Evolutionary conservation across 2,329 filamentous ascomycete genomes (phyloP), one percentile per base, ranked within the genome.

Genomic region (Xylariaceae sp.): DNA sequence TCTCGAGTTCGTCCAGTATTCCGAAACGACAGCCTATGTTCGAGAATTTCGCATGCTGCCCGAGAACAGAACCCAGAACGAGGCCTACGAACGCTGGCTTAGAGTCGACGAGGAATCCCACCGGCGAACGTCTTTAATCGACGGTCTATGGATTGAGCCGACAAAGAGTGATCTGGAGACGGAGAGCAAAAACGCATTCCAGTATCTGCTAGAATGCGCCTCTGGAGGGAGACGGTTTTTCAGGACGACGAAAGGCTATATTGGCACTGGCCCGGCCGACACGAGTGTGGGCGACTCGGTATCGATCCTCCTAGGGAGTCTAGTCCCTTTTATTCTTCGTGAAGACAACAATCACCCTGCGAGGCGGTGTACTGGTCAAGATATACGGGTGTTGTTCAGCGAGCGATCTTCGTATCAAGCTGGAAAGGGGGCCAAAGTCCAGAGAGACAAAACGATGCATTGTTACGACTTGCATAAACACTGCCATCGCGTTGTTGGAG

Each of bases 161-260:
- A 47, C 44, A 7, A 39, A 33, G 11, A 17, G 55, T 31, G 39
- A 46, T 8, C n/a, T 59, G 8, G 53, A 61, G 21, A 51, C 47
- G 6, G 14, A 43, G 34, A 55, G 48, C 19, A 61, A 60, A 9
- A 64, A 65, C 26, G 49, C 55, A 12, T 63, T 65, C 28, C 60
- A 65, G 33, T 58, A 65, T 29, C 43, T 62, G 6, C 12, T 65
- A 12, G 56, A 61, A 24, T 65, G 62, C n/a, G 58, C 62, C 29
- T 59, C 62, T 8, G 60, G 62, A 4, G 53, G 53, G 2, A 55
- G 62, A n/a, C 44, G 60, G 9, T 61, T 65, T 50, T 65, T 65
- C 52, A 47, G 49, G 43, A 65, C 62, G 9, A 16, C 39, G 17
- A 36, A 43, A 8, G 60, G 58, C 16, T 61, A 60, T 17, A 55